A percentile compares a stretch with the other conserved stretches of the same genome.
Conservation (phyloP, 148 eudicot genomes). For the Chenopodium quinoa region DNA sequence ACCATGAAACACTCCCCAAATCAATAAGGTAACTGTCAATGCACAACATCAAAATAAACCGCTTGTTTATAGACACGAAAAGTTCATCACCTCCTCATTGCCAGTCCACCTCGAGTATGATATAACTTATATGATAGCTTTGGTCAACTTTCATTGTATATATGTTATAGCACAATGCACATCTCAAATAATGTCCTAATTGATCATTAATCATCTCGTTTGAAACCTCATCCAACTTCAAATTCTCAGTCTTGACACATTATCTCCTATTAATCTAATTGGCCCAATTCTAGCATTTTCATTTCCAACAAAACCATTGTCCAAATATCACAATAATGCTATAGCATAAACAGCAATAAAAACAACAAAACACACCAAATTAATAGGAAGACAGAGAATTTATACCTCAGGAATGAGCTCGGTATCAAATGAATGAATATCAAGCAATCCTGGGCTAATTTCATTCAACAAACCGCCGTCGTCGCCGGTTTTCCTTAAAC, state of each 20-base stretch:
- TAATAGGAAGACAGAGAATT: background rate
- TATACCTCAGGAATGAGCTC: constrained; percentile 66
- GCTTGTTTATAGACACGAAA: too few species aligned
- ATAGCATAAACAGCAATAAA: background rate
- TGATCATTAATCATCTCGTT: background rate
- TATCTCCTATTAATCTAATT: background rate
- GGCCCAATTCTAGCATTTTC: background rate
- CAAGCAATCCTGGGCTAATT: constrained; percentile 68
- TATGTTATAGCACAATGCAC: too few species aligned
- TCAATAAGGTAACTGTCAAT: too few species aligned
- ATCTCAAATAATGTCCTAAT: too few species aligned
- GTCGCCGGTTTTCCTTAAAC: constrained; percentile 35
- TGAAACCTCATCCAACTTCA: background rate
- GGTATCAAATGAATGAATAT: constrained; percentile 60
- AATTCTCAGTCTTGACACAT: background rate
- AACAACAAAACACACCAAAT: constrained; percentile 1
- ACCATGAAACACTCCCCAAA: too few species aligned
- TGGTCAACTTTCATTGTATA: too few species aligned
- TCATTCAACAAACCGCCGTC: constrained; percentile 39
- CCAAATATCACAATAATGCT: background rate
- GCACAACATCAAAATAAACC: too few species aligned
- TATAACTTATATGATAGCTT: too few species aligned
- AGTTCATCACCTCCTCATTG: too few species aligned
- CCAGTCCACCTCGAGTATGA: too few species aligned
- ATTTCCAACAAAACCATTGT: background rate